Evolutionary conservation across 2,329 filamentous ascomycete genomes (phyloP).

Genomic region (Rosellinia necatrix): DNA sequence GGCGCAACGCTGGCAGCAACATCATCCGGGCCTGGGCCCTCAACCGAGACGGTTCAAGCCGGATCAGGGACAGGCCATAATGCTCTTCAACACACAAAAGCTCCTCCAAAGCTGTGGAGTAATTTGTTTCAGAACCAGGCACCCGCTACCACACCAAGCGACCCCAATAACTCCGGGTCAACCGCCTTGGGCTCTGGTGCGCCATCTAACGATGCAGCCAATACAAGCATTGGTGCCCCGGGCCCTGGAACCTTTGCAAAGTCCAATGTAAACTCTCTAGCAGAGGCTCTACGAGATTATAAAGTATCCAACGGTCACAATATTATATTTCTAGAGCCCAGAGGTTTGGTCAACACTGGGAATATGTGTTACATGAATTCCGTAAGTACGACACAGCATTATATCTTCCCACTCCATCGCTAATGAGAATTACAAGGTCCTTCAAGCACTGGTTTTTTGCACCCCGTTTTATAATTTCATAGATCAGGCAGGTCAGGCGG

Average conservation of each 20-base stretch:
- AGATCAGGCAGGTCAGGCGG: constrained; percentile 81
- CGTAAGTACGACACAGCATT: constrained; percentile 58
- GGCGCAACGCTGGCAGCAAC: constrained; percentile 31
- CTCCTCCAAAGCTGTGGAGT: constrained; percentile 47
- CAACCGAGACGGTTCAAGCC: constrained; percentile 21
- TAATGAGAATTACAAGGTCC: constrained; percentile 64
- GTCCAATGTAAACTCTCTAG: constrained; percentile 45
- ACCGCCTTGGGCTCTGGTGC: constrained; percentile 30
- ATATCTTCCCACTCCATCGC: not conserved
- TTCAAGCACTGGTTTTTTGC: constrained; percentile 95
- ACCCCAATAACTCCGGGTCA: constrained; percentile 34
- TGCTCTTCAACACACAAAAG: constrained; percentile 41
- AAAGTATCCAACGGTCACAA: constrained; percentile 67
- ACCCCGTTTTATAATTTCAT: constrained; percentile 93
- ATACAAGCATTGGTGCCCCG: constrained; percentile 31
- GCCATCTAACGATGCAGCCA: constrained; percentile 34
- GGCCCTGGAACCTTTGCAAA: constrained; percentile 47
- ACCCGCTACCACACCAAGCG: constrained; percentile 30
- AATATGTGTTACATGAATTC: constrained; percentile 99
- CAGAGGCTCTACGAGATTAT: constrained; percentile 76
- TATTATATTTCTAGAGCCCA: constrained; percentile 84
- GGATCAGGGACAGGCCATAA: constrained; percentile 37
- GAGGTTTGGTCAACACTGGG: constrained; percentile 92
- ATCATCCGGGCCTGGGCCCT: constrained; percentile 18
- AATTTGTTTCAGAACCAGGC: constrained; percentile 42